These are phyloP conservation scores for Zasmidium cellare DNA, from an alignment of 2,329 filamentous ascomycete species.

Conservation along the genomic window DNA sequence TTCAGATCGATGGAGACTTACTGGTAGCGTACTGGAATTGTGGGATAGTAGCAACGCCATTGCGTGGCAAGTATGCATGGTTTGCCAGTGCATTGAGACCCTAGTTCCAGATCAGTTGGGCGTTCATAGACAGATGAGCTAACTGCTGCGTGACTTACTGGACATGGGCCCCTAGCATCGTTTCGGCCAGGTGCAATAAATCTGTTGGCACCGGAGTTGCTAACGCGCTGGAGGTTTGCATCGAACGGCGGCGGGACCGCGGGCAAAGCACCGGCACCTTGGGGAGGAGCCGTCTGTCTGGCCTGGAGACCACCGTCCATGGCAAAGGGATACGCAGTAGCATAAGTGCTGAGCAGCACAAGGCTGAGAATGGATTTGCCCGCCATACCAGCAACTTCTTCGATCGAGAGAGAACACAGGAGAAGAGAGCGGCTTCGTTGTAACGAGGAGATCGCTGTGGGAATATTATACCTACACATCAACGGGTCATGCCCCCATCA, in stretches of 20 bases:
- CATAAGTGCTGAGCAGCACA: conserved; percentile 1
- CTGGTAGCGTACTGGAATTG: conserved; percentile 32
- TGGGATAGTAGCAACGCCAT: conserved; percentile 34
- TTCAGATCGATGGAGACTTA: not conserved
- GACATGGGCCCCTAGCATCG: conserved; percentile 35
- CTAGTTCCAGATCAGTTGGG: not conserved
- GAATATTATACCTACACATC: not conserved
- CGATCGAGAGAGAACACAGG: too few species aligned
- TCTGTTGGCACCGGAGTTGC: conserved; percentile 25
- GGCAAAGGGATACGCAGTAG: conserved; percentile 4
- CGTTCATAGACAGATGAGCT: not conserved
- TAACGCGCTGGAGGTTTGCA: conserved; percentile 28
- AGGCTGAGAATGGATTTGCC: not conserved
- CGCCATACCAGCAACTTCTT: not conserved
- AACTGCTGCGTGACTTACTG: conserved; percentile 4
- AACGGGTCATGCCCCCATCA: not conserved
- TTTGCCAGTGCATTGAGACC: conserved; percentile 38
- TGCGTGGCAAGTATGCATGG: conserved; percentile 35
- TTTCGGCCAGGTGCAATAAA: conserved; percentile 30
- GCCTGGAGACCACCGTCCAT: not conserved
- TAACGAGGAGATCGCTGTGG: not conserved
- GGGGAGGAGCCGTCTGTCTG: conserved; percentile 9
- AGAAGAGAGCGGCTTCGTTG: not conserved
- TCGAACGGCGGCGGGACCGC: conserved; percentile 30
- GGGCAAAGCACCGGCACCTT: conserved; percentile 24